Conservation (phyloP, 2,329 filamentous ascomycete species). For the Cladosporium sp. region DNA sequence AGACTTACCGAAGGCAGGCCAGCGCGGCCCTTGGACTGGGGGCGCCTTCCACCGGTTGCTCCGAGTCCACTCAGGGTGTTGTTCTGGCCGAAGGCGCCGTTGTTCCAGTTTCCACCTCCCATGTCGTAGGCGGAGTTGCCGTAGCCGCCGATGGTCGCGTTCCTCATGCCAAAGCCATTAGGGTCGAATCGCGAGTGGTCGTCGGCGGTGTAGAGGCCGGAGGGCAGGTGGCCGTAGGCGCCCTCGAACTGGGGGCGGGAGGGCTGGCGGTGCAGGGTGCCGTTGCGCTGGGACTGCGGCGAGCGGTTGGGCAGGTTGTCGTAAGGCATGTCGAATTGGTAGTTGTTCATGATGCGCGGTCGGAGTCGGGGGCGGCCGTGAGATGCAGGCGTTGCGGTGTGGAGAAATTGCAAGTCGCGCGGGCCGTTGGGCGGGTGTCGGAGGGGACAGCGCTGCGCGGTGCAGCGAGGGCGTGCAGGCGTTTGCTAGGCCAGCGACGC, state of each 20-base stretch:
- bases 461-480: background rate
- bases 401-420: constrained; percentile 4
- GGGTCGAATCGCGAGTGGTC: constrained; percentile 49
- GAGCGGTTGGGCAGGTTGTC: constrained; percentile 64
- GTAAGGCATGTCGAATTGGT: constrained; percentile 60
- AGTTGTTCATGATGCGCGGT: constrained; percentile 25
- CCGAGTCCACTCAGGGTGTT: constrained; percentile 46
- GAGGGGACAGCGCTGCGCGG: background rate
- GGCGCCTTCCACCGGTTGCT: constrained; percentile 36
- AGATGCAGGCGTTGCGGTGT: background rate
- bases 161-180: constrained; percentile 54
- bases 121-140: constrained; percentile 63
- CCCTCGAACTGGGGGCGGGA: constrained; percentile 68
- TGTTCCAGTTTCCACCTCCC: constrained; percentile 71
- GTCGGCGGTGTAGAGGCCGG: constrained; percentile 64
- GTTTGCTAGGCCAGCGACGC: constrained; percentile 1
- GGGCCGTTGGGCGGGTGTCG: constrained; percentile 8
- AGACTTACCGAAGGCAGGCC: constrained; percentile 67
- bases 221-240: constrained; percentile 59
- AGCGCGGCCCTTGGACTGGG: constrained; percentile 48
- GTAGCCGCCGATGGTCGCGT: constrained; percentile 54
- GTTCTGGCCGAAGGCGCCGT: constrained; percentile 62
- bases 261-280: constrained; percentile 59
- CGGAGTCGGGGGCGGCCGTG: background rate
- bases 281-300: constrained; percentile 64